Conservation (phyloP, 352 stramenopile species). For the Phytopythium montanum region DNA sequence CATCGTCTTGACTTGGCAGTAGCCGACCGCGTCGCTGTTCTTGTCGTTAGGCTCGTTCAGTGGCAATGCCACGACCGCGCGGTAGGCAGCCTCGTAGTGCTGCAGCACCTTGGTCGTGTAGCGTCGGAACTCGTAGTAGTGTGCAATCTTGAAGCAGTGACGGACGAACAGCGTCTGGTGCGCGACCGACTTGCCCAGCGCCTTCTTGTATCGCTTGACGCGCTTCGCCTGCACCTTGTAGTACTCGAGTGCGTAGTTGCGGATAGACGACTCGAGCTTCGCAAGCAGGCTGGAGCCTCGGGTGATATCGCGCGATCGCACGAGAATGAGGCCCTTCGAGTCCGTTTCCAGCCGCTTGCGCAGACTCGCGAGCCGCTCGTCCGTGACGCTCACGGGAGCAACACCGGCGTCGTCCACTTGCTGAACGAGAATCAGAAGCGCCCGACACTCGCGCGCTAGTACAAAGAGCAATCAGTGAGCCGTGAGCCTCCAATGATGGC, state of each 20-base stretch:
- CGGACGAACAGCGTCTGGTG: slow-evolving; percentile 58
- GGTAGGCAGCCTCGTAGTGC: slow-evolving; percentile 83
- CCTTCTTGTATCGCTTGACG: slow-evolving; percentile 87
- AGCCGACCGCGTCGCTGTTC: slow-evolving; percentile 27
- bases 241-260: slow-evolving; percentile 82
- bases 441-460: slow-evolving; percentile 62
- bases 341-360: slow-evolving; percentile 69
- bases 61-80: slow-evolving; percentile 51
- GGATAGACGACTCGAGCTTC: slow-evolving; percentile 73
- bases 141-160: slow-evolving; percentile 87
- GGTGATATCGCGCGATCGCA: slow-evolving; percentile 62
- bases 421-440: slow-evolving; percentile 79
- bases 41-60: slow-evolving; percentile 27
- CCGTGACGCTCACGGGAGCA: slow-evolving; percentile 55
- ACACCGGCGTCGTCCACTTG: slow-evolving; percentile 68
- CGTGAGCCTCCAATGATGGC: neutral
- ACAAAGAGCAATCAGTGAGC: neutral
- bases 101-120: slow-evolving; percentile 85
- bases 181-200: slow-evolving; percentile 50
- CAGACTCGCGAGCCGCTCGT: slow-evolving; percentile 71
- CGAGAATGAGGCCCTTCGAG: slow-evolving; percentile 66
- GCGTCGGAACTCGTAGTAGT: slow-evolving; percentile 87
- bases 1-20: slow-evolving; percentile 75
- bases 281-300: slow-evolving; percentile 48
- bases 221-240: slow-evolving; percentile 87